Conservation (phyloP, 2,329 filamentous ascomycete genomes). For the Ophiocordyceps polyrhachis-furcata region DNA sequence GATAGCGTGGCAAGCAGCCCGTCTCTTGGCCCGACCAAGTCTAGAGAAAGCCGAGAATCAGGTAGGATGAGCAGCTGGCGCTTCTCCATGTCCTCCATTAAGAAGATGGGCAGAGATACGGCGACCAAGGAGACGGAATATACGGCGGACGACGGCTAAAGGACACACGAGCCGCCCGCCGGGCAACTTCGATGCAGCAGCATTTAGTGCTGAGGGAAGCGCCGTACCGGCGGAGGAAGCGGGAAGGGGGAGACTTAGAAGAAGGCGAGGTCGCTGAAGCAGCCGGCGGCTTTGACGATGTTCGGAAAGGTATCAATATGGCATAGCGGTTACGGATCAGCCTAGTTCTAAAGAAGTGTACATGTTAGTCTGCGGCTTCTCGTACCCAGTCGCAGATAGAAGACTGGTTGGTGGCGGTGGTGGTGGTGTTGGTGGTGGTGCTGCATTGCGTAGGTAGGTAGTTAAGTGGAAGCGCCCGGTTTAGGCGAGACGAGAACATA, state of each 20-base stretch:
- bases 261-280: not conserved
- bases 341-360: not conserved
- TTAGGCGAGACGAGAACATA: too few relatives aligned
- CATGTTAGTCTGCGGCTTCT: too few relatives aligned
- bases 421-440: too few relatives aligned
- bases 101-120: constrained; percentile 38
- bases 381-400: too few relatives aligned
- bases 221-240: not conserved
- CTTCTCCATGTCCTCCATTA: constrained; percentile 40
- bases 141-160: constrained; percentile 12
- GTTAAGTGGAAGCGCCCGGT: too few relatives aligned
- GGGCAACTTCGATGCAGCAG: not conserved
- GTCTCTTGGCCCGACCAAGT: constrained; percentile 31
- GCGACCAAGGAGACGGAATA: constrained; percentile 24
- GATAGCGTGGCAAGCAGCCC: constrained; percentile 40
- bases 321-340: not conserved
- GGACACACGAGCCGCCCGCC: not conserved
- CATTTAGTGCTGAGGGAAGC: not conserved
- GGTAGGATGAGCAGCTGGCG: constrained; percentile 30
- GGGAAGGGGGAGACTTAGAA: not conserved
- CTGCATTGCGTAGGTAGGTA: too few relatives aligned
- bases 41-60: constrained; percentile 25
- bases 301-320: not conserved
- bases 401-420: too few relatives aligned
- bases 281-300: not conserved